Conservation (phyloP, 371 early-diverging fungal species). For the Rhizopus delemar region DNA sequence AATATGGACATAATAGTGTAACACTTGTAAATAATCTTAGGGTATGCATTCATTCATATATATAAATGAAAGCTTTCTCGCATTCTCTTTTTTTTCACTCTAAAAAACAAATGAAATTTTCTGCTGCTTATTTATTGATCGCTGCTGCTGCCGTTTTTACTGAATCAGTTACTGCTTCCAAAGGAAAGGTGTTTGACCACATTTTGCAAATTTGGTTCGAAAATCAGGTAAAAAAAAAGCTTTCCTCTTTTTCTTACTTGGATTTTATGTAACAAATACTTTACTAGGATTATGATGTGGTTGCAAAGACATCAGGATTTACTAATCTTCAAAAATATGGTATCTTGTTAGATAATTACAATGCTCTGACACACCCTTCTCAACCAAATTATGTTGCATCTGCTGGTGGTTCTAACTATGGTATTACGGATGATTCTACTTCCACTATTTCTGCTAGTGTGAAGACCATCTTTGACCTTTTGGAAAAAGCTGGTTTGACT, state of each 20-base stretch:
- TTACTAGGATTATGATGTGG: constrained; percentile 24
- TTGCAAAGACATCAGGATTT: constrained; percentile 19
- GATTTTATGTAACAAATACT: not conserved
- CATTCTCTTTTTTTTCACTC: not conserved
- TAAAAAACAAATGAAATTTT: not conserved
- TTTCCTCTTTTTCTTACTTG: not conserved
- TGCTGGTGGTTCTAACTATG: constrained; percentile 24
- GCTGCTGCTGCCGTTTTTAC: not conserved
- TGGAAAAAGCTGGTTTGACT: constrained; percentile 55
- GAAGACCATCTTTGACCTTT: constrained; percentile 52
- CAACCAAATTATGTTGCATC: constrained; percentile 54
- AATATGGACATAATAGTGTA: not conserved
- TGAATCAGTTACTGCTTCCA: constrained; percentile 1
- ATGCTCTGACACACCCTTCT: constrained; percentile 52
- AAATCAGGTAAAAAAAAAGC: constrained; percentile 26
- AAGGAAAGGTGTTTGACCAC: constrained; percentile 38
- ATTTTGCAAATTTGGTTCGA: constrained; percentile 41
- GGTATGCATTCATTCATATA: too few relatives aligned
- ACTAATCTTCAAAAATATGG: constrained; percentile 31
- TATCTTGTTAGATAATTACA: constrained; percentile 45
- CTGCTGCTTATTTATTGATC: not conserved
- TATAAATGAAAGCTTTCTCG: not conserved
- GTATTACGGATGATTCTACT: constrained; percentile 26
- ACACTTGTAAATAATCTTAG: not conserved
- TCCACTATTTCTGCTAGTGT: constrained; percentile 24